phyloP scores from a whole-genome alignment of 164 flowering plant species.

The Magnolia officinalis region DNA sequence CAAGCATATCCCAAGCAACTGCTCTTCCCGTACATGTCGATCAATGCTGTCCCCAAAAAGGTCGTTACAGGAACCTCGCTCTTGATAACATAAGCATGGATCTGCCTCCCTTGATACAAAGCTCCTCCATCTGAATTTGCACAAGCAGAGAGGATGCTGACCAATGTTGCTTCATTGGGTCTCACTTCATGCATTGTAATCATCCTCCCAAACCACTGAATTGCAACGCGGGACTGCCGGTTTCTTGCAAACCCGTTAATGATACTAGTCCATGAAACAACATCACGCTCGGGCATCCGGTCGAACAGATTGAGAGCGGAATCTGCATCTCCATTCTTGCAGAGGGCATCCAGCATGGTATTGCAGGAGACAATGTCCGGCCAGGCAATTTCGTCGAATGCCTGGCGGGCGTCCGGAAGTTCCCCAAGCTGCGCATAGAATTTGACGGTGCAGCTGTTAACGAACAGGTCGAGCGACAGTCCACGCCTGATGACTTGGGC shows the following conservation, averaged over 20 bases:
- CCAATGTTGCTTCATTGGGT: slow-evolving; percentile 82
- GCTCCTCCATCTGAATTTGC: slow-evolving; percentile 39
- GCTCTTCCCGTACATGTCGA: slow-evolving; percentile 63
- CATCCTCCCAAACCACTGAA: slow-evolving; percentile 52
- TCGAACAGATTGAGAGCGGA: slow-evolving; percentile 50
- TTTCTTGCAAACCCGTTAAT: slow-evolving; percentile 57
- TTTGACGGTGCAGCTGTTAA: slow-evolving; percentile 43
- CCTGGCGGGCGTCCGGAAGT: slow-evolving; percentile 32
- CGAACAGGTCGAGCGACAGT: slow-evolving; percentile 39
- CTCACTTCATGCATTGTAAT: slow-evolving; percentile 26
- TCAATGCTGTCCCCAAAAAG: slow-evolving; percentile 55
- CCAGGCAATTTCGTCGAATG: slow-evolving; percentile 58
- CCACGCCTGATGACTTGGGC: slow-evolving; percentile 55
- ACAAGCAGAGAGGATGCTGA: slow-evolving; percentile 61
- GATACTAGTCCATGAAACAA: slow-evolving; percentile 75
- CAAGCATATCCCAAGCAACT: slow-evolving; percentile 41
- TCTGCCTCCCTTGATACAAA: slow-evolving; percentile 51
- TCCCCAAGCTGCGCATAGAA: slow-evolving; percentile 43
- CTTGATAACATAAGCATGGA: slow-evolving; percentile 56
- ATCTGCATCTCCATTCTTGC: slow-evolving; percentile 53
- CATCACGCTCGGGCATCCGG: slow-evolving; percentile 49
- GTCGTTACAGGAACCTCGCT: slow-evolving; percentile 33
- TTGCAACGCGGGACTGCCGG: slow-evolving; percentile 38
- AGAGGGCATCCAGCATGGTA: slow-evolving; percentile 61
- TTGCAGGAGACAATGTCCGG: slow-evolving; percentile 60